Evolutionary conservation across 2,329 filamentous ascomycete genomes (phyloP).

Genomic region (Colletotrichum lindemuthianum): DNA sequence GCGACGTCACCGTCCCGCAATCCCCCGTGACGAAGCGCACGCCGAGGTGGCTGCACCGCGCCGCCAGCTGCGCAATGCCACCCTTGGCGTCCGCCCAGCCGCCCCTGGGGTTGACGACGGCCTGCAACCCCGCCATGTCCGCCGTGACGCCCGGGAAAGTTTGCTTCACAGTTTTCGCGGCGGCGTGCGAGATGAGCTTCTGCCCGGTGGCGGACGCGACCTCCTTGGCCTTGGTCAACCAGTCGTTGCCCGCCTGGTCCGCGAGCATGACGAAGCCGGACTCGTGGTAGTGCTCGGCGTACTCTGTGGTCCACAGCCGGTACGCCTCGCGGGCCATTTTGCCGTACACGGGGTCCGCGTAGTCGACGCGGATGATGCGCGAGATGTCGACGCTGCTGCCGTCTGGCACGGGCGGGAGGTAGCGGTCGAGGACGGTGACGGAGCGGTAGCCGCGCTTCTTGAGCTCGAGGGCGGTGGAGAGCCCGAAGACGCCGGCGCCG

Average conservation of each 20-base stretch:
- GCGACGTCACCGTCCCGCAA: constrained; percentile 41
- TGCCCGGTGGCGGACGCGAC: constrained; percentile 30
- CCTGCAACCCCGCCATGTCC: constrained; percentile 23
- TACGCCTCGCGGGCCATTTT: constrained; percentile 58
- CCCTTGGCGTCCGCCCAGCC: constrained; percentile 47
- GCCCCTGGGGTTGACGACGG: constrained; percentile 40
- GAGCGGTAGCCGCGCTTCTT: constrained; percentile 42
- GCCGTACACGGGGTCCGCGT: constrained; percentile 71
- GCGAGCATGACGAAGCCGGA: constrained; percentile 47
- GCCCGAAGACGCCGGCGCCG: constrained; percentile 45
- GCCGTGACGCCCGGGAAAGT: constrained; percentile 20
- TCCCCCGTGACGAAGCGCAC: constrained; percentile 45
- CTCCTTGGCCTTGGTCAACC: constrained; percentile 33
- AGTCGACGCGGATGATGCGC: constrained; percentile 62
- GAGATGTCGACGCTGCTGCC: constrained; percentile 54
- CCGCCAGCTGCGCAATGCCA: constrained; percentile 41
- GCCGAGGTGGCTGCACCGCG: constrained; percentile 41
- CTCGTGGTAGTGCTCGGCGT: constrained; percentile 43
- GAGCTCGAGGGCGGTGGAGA: constrained; percentile 43
- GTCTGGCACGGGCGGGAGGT: constrained; percentile 48
- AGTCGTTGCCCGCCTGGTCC: constrained; percentile 35
- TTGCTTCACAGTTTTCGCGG: constrained; percentile 23
- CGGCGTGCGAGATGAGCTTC: constrained; percentile 44
- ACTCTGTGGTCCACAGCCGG: constrained; percentile 41
- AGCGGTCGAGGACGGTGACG: constrained; percentile 49